A percentile compares a stretch with the other conserved stretches of the same genome.
These are phyloP conservation scores for Echria macrotheca DNA, from an alignment of 495 filamentous ascomycete genomes.

Conservation along the genomic window DNA sequence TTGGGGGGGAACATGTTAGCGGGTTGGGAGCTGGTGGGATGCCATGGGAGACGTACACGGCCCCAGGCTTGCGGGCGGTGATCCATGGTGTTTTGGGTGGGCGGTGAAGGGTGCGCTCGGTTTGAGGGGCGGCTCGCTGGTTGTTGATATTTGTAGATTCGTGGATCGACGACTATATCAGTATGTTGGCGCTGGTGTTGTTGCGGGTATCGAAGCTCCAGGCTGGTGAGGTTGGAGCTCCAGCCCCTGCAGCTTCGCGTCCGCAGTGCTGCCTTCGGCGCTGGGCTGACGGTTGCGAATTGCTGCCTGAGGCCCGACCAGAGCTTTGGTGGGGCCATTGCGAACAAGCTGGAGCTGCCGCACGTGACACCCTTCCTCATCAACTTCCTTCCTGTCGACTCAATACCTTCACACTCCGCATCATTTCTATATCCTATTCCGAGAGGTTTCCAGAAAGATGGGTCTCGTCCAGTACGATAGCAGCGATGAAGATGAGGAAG, in stretches of 20 bases:
- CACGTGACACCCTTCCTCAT: slow-evolving; percentile 30
- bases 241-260: slow-evolving; percentile 32
- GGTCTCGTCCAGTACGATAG: slow-evolving; percentile 67
- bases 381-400: slow-evolving; percentile 3
- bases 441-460: slow-evolving; percentile 40
- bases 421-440: no score
- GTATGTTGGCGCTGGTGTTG: neutral
- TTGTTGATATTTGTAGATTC: no score
- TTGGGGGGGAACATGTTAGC: neutral
- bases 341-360: neutral
- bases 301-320: slow-evolving; percentile 17
- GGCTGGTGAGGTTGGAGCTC: slow-evolving; percentile 26
- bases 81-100: slow-evolving; percentile 66
- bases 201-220: slow-evolving; percentile 10
- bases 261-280: slow-evolving; percentile 31
- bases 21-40: slow-evolving; percentile 6
- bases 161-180: no score
- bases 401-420: neutral
- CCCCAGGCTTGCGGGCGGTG: slow-evolving; percentile 95
- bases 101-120: slow-evolving; percentile 1
- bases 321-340: neutral
- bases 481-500: slow-evolving; percentile 68
- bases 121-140: no score
- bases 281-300: slow-evolving; percentile 1
- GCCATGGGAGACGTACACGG: slow-evolving; percentile 61